These are phyloP conservation scores for Anthracocystis panici-leucophaei DNA, from an alignment of 1,284 basidiomycete genomes.

Conservation along the genomic window DNA sequence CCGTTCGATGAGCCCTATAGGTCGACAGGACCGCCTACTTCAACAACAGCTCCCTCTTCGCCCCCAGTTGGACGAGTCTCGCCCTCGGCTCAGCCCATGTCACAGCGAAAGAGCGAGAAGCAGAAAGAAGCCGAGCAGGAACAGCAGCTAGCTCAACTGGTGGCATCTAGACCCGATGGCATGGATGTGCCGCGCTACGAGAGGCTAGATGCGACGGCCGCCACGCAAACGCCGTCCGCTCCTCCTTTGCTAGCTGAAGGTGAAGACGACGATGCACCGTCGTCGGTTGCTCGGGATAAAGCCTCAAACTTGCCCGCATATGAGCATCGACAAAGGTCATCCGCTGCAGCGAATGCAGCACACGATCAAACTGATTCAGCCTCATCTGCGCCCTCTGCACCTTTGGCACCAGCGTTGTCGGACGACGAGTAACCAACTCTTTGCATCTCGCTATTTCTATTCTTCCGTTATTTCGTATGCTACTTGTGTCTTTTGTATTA, in stretches of 20 bases:
- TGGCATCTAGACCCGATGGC: slow-evolving; percentile 30
- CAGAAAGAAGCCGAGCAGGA: slow-evolving; percentile 45
- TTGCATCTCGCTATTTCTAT: background rate
- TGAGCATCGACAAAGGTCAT: slow-evolving; percentile 8
- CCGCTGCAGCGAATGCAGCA: background rate
- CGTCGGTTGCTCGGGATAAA: background rate
- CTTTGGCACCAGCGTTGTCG: slow-evolving; percentile 16
- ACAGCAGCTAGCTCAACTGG: slow-evolving; percentile 30
- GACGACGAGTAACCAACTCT: slow-evolving; percentile 8
- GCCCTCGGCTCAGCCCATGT: background rate
- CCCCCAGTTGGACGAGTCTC: slow-evolving; percentile 6
- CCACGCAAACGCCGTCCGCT: slow-evolving; percentile 1
- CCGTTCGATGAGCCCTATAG: slow-evolving; percentile 58
- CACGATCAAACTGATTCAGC: background rate
- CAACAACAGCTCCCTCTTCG: background rate
- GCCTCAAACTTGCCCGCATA: slow-evolving; percentile 18
- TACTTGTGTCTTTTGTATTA: slow-evolving; percentile 15
- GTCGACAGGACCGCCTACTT: slow-evolving; percentile 16
- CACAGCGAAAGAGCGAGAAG: slow-evolving; percentile 41
- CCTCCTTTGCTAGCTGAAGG: slow-evolving; percentile 21
- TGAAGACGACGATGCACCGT: slow-evolving; percentile 3
- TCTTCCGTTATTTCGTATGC: background rate
- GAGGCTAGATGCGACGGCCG: background rate
- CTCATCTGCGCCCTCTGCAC: slow-evolving; percentile 18
- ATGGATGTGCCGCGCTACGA: slow-evolving; percentile 40